phyloP scores from a whole-genome alignment of 2,329 filamentous ascomycete species.

The Rutstroemia sp. region DNA sequence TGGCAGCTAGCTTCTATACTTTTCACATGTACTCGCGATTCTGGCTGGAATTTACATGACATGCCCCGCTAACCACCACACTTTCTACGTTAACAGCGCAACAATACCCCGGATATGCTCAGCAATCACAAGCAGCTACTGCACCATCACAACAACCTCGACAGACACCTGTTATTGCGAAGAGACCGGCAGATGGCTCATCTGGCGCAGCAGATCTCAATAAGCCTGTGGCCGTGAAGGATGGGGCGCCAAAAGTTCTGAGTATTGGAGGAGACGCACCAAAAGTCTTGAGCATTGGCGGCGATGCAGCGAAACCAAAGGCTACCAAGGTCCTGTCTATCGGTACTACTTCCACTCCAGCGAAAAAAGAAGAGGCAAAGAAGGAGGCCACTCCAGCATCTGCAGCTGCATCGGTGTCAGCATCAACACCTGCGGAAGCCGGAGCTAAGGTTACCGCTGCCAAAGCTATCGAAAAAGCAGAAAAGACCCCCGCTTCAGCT shows the following conservation, averaged over 20 bases:
- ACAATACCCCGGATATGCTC: conserved; percentile 47
- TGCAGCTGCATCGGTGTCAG: conserved; percentile 25
- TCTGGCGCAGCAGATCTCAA: conserved; percentile 37
- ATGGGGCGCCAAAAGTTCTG: conserved; percentile 55
- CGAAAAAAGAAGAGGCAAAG: conserved; percentile 44
- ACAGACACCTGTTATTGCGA: conserved; percentile 55
- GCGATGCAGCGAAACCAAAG: conserved; percentile 47
- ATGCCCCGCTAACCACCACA: neutral
- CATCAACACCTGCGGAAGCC: conserved; percentile 40
- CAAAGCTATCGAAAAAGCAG: conserved; percentile 92
- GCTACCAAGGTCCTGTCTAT: conserved; percentile 67
- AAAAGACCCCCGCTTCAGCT: conserved; percentile 53
- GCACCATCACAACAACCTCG: conserved; percentile 34
- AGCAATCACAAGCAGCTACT: conserved; percentile 38
- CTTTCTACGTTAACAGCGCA: conserved; percentile 31
- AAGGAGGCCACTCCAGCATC: conserved; percentile 35
- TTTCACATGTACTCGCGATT: neutral
- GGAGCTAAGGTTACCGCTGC: conserved; percentile 77
- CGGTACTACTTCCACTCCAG: conserved; percentile 41
- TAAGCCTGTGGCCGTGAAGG: conserved; percentile 47
- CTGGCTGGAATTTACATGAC: neutral
- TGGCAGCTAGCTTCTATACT: neutral
- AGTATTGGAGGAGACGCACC: conserved; percentile 54
- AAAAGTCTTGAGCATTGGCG: conserved; percentile 58
- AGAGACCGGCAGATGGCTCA: conserved; percentile 47